A percentile compares a stretch with the other conserved stretches of the same genome.
These are phyloP conservation scores for Tetracentron sinense DNA, from an alignment of 164 flowering plant genomes.

Conservation along the genomic window DNA sequence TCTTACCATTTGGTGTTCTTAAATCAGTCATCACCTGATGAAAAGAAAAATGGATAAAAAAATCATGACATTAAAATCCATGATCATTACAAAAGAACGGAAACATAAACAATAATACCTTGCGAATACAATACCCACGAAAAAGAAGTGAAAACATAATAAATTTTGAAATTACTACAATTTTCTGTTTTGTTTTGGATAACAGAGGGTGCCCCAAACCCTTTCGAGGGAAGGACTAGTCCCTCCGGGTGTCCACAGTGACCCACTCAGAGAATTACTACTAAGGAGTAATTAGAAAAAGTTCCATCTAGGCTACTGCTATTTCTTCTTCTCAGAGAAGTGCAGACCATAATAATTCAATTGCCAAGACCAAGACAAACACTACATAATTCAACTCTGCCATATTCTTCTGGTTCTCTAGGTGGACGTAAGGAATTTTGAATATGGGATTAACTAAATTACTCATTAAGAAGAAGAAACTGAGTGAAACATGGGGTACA, in stretches of 20 bases:
- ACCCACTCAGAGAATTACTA: not conserved
- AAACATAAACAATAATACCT: too few relatives aligned
- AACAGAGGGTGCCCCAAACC: too few relatives aligned
- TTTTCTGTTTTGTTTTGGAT: too few relatives aligned
- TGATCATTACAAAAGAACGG: too few relatives aligned
- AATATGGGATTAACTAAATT: not conserved
- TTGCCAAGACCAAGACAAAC: not conserved
- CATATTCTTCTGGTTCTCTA: not conserved
- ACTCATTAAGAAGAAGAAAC: not conserved
- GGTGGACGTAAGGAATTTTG: not conserved
- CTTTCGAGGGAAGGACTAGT: too few relatives aligned
- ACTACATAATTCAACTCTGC: not conserved
- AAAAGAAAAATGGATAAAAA: not conserved
- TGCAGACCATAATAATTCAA: not conserved
- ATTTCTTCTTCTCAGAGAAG: not conserved
- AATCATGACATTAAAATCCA: not conserved
- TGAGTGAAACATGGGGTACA: not conserved
- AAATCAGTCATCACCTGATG: conserved; percentile 47
- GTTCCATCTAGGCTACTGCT: not conserved
- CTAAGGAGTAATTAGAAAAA: not conserved
- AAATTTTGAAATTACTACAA: too few relatives aligned
- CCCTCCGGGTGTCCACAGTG: too few relatives aligned
- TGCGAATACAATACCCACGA: too few relatives aligned
- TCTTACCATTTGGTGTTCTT: conserved; percentile 27
- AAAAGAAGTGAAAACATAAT: too few relatives aligned